Base-by-base conservation (phyloP, 2,329 filamentous ascomycete genomes). In the Capronia epimyces region DNA sequence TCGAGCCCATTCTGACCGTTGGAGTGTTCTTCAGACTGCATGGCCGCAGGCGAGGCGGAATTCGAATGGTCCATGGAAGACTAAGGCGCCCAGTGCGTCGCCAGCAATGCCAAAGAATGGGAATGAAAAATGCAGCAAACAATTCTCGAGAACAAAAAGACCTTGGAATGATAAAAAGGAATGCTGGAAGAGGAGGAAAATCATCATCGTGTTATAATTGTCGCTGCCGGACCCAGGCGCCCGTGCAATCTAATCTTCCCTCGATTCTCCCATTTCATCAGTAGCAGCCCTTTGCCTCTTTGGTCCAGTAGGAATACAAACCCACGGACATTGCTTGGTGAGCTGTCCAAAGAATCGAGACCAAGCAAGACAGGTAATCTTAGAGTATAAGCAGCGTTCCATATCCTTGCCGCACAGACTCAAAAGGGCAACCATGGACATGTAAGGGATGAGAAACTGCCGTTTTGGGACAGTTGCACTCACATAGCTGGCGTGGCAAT, bases 281-380 rank as follows among this genome's bases (percentile, higher is more conserved):
- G 42, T 42, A 25, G 39, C 46, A 27, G 46, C 42, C 53, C 49
- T 55, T 46, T 34, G 22, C n/a, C 18, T 32, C 15, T 46, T 34
- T 43, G 36, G 42, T 41, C 46, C 46, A 36, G 16, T 43, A 45
- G 46, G 24, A 34, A 48, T 22, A 36, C 34, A 48, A 44, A 31
- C 46, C 46, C 52, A 53, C 48, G 43, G 49, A 45, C 37, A 31
- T 48, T 52, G 51, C 27, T 43, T 31, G 43, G 42, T 27, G 27
- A 44, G 36, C 39, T 18, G 48, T 50, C 49, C 55, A 55, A 49
- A 46, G 45, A 54, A 49, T 54, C 48, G 44, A 40, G 41, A 29
- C 32, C 43, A 46, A 49, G 50, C 53, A 58, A 58, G 56, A 58
- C 56, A 58, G 42, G 50, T 42, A 58, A 56, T 58, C 40, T 57